Conservation (phyloP, 371 early-diverging fungal species). For the Chytridiales sp. region DNA sequence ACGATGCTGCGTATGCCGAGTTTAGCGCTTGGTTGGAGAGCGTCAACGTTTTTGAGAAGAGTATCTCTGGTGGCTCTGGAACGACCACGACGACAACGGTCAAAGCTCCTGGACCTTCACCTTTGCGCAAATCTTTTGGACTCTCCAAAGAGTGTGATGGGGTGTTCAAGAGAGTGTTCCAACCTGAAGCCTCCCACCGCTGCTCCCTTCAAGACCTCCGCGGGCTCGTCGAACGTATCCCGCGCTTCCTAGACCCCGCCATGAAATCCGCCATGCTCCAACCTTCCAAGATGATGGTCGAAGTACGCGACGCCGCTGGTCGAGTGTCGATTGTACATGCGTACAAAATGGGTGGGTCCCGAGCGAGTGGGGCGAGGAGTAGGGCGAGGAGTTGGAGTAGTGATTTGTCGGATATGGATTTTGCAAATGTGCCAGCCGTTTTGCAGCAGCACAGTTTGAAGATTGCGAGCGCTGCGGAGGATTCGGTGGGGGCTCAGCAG, state of each 20-base stretch:
- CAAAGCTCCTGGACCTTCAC: constrained; percentile 53
- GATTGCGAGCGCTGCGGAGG: too few relatives aligned
- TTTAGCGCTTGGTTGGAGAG: constrained; percentile 56
- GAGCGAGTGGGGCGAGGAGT: not conserved
- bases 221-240: constrained; percentile 3
- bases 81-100: constrained; percentile 55
- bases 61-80: too few relatives aligned
- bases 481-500: too few relatives aligned
- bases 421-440: constrained; percentile 15
- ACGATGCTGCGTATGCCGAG: constrained; percentile 11
- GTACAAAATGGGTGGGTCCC: not conserved
- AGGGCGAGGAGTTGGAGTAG: constrained; percentile 6
- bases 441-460: too few relatives aligned
- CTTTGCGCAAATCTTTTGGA: constrained; percentile 57
- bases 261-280: not conserved
- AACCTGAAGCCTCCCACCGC: constrained; percentile 64
- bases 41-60: constrained; percentile 74
- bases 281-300: not conserved
- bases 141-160: constrained; percentile 66
- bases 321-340: not conserved
- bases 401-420: constrained; percentile 26
- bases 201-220: constrained; percentile 49
- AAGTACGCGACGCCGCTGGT: not conserved
- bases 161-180: constrained; percentile 71
- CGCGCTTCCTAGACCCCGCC: constrained; percentile 9